Evolutionary conservation across 495 filamentous ascomycete genomes (phyloP).

Genomic region (Aspergillus ostianus): DNA sequence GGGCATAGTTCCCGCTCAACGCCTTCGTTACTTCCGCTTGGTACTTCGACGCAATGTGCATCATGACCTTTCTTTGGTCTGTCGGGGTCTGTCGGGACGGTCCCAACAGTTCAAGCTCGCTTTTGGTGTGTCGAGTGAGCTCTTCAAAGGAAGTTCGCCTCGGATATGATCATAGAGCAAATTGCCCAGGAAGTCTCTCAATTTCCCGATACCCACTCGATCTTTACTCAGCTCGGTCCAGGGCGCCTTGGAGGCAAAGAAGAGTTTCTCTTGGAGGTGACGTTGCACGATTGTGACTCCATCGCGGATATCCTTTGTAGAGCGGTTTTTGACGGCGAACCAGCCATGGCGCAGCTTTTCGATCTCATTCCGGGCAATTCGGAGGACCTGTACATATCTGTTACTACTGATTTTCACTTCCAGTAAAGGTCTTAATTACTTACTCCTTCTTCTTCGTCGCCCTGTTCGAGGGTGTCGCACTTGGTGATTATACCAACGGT

Average conservation of each 20-base stretch:
- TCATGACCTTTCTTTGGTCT: slow-evolving; percentile 34
- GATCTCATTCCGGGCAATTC: slow-evolving; percentile 29
- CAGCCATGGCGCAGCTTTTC: slow-evolving; percentile 47
- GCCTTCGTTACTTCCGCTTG: slow-evolving; percentile 27
- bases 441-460: slow-evolving; percentile 32
- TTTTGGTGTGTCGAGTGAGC: slow-evolving; percentile 13
- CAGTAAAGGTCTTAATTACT: neutral
- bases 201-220: slow-evolving; percentile 28
- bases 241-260: slow-evolving; percentile 35
- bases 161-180: slow-evolving; percentile 29
- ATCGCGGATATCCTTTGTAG: slow-evolving; percentile 38
- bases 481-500: slow-evolving; percentile 50
- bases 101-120: slow-evolving; percentile 29
- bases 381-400: slow-evolving; percentile 16
- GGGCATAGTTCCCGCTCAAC: slow-evolving; percentile 27
- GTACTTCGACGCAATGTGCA: slow-evolving; percentile 29
- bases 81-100: slow-evolving; percentile 26
- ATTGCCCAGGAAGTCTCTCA: slow-evolving; percentile 18
- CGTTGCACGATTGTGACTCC: slow-evolving; percentile 28
- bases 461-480: slow-evolving; percentile 34
- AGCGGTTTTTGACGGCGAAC: slow-evolving; percentile 52
- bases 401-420: neutral
- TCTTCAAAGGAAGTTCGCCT: slow-evolving; percentile 26
- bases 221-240: slow-evolving; percentile 36
- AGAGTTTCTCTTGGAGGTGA: slow-evolving; percentile 29